Conservation (phyloP, 1,284 basidiomycete species). For the Wolfiporia cocos region DNA sequence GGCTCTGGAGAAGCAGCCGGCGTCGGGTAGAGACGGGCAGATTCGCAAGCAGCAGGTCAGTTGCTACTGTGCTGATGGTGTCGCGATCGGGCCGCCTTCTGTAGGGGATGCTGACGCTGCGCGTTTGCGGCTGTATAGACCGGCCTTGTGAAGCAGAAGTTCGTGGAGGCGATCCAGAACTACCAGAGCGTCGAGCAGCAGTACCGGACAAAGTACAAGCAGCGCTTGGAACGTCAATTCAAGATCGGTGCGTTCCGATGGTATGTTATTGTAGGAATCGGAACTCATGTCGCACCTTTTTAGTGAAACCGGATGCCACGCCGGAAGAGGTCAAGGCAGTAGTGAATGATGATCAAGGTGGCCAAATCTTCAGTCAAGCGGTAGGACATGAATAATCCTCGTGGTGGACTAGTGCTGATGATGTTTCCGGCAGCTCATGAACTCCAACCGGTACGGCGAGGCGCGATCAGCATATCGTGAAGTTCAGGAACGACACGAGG, state of each 20-base stretch:
- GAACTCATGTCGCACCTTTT: not conserved
- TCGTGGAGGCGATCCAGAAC: constrained; percentile 80
- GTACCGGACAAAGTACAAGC: constrained; percentile 90
- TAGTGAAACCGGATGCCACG: constrained; percentile 92
- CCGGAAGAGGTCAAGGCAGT: constrained; percentile 87
- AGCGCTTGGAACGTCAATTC: constrained; percentile 93
- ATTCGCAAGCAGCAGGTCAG: constrained; percentile 79
- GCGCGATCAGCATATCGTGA: constrained; percentile 91
- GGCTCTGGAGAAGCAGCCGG: constrained; percentile 66
- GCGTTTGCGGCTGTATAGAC: constrained; percentile 36
- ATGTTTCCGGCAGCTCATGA: constrained; percentile 65
- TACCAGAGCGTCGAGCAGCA: constrained; percentile 93
- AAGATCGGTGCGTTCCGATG: constrained; percentile 66
- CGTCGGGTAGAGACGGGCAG: constrained; percentile 72
- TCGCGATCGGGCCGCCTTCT: too few relatives aligned
- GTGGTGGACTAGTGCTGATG: too few relatives aligned
- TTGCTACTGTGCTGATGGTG: too few relatives aligned
- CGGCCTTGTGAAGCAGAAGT: constrained; percentile 74
- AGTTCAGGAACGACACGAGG: constrained; percentile 94
- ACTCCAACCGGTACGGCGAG: constrained; percentile 87
- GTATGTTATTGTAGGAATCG: not conserved
- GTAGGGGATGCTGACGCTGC: not conserved
- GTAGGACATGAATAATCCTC: constrained; percentile 41
- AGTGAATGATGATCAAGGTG: constrained; percentile 78
- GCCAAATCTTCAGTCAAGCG: constrained; percentile 94